Evolutionary conservation across 2,329 filamentous ascomycete genomes (phyloP).

Genomic region (Sclerotinia minor): DNA sequence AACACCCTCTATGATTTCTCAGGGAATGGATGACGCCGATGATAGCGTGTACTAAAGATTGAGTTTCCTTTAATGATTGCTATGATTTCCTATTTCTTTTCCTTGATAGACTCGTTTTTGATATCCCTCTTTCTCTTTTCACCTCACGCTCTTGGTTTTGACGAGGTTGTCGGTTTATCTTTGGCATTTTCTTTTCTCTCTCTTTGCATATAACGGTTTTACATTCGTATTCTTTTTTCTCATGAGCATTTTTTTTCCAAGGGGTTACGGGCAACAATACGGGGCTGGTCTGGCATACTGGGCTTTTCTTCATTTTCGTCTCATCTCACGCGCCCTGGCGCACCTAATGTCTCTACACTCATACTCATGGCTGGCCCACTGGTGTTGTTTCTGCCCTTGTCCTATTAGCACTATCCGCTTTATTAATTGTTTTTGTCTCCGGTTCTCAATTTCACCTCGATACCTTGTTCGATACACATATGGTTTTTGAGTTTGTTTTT

Average conservation of each 20-base stretch:
- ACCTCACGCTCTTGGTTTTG: constrained; percentile 39
- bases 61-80: constrained; percentile 38
- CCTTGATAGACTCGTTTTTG: constrained; percentile 36
- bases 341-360: constrained; percentile 38
- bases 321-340: constrained; percentile 32
- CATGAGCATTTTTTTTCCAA: constrained; percentile 39
- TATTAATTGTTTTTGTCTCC: constrained; percentile 39
- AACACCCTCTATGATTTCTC: constrained; percentile 70
- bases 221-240: constrained; percentile 26
- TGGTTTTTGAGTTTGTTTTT: constrained; percentile 31
- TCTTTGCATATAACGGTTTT: constrained; percentile 40
- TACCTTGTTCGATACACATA: constrained; percentile 61
- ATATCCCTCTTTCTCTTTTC: constrained; percentile 41
- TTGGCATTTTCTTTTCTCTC: constrained; percentile 35
- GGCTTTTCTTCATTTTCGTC: constrained; percentile 35
- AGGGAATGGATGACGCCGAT: constrained; percentile 63
- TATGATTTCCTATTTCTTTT: constrained; percentile 49
- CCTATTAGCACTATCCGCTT: constrained; percentile 35
- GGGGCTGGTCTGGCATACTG: constrained; percentile 42
- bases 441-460: constrained; percentile 44
- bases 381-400: constrained; percentile 42
- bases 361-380: constrained; percentile 42
- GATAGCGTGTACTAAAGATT: constrained; percentile 64
- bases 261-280: constrained; percentile 50
- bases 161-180: constrained; percentile 16